These are phyloP conservation scores for Fusarium sulawesiense DNA, from an alignment of 2,329 filamentous ascomycete species.

Conservation along the genomic window DNA sequence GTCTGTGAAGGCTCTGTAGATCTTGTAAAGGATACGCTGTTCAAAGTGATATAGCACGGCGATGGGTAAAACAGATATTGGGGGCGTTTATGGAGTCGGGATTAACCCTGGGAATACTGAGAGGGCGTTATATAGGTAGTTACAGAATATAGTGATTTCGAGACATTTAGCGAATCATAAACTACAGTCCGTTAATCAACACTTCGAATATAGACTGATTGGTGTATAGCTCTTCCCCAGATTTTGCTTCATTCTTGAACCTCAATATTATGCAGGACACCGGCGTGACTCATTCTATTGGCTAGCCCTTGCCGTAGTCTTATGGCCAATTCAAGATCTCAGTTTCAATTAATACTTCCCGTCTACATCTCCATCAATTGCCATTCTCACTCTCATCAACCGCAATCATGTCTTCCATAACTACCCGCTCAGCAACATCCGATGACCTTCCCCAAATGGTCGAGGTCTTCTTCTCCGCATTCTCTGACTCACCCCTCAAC, in stretches of 20 bases:
- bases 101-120: slow-evolving; percentile 16
- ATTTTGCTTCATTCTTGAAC: background rate
- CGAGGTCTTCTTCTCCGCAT: slow-evolving; percentile 48
- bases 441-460: slow-evolving; percentile 49
- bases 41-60: slow-evolving; percentile 2
- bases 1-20: slow-evolving; percentile 66
- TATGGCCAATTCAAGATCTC: background rate
- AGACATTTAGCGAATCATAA: slow-evolving; percentile 17
- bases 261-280: background rate
- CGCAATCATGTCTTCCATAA: slow-evolving; percentile 25
- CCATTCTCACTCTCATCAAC: background rate
- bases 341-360: background rate
- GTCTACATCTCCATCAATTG: background rate
- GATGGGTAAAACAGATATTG: background rate
- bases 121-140: slow-evolving; percentile 17
- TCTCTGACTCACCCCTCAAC: slow-evolving; percentile 48
- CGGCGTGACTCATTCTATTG: slow-evolving; percentile 26
- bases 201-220: background rate
- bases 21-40: background rate
- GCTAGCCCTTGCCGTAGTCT: background rate
- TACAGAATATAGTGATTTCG: slow-evolving; percentile 2
- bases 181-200: background rate
- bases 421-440: slow-evolving; percentile 54
- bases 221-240: background rate
- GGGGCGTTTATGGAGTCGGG: slow-evolving; percentile 27